phyloP scores from a whole-genome alignment of 495 filamentous ascomycete species.

The Penicillium pancosmium region DNA sequence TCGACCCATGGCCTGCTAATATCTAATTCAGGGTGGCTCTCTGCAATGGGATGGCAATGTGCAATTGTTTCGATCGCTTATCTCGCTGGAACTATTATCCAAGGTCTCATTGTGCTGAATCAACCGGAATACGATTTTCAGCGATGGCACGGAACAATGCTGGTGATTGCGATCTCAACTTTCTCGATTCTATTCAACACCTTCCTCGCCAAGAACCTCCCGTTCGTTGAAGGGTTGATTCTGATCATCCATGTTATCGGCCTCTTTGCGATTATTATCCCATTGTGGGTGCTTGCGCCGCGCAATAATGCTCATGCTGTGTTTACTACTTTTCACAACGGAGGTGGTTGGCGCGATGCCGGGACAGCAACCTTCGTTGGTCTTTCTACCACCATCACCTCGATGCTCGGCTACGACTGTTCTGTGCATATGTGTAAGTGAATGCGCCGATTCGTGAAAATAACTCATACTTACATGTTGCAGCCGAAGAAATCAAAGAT shows the following conservation, averaged over 20 bases:
- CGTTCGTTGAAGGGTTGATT: slow-evolving; percentile 59
- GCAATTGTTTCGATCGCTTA: slow-evolving; percentile 56
- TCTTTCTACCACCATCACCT: slow-evolving; percentile 51
- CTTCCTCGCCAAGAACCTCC: slow-evolving; percentile 52
- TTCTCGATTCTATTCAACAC: slow-evolving; percentile 61
- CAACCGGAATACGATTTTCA: slow-evolving; percentile 48
- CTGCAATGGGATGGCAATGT: slow-evolving; percentile 62
- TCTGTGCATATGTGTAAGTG: slow-evolving; percentile 57
- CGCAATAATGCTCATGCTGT: slow-evolving; percentile 48
- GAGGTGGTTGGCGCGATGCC: slow-evolving; percentile 56
- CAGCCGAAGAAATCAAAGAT: slow-evolving; percentile 59
- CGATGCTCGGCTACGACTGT: slow-evolving; percentile 59
- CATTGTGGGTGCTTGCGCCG: slow-evolving; percentile 56
- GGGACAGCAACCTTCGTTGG: slow-evolving; percentile 59
- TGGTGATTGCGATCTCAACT: slow-evolving; percentile 54
- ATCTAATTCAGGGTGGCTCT: slow-evolving; percentile 55
- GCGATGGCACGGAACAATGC: slow-evolving; percentile 63
- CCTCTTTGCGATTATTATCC: slow-evolving; percentile 64
- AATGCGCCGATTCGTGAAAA: neutral
- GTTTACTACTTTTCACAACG: slow-evolving; percentile 56
- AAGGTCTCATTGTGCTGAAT: slow-evolving; percentile 59
- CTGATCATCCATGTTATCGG: slow-evolving; percentile 63
- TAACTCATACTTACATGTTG: slow-evolving; percentile 12
- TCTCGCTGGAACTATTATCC: slow-evolving; percentile 59
- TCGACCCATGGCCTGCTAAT: neutral